Evolutionary conservation across 1,284 basidiomycete species (phyloP), one percentile per base, ranked within the genome.

Genomic region (Pholiota adiposa): DNA sequence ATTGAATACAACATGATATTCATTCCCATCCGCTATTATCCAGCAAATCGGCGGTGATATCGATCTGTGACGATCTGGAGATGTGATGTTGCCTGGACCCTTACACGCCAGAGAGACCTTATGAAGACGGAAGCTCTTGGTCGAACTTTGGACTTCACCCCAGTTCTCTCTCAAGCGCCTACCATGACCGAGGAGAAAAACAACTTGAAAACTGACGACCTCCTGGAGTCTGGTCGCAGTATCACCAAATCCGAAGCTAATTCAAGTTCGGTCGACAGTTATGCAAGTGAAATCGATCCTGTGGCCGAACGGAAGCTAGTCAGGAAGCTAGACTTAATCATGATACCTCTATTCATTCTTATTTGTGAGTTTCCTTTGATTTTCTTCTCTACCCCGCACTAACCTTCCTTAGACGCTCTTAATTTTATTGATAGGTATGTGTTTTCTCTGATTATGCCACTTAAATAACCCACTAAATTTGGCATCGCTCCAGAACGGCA

Each of bases 391-490:
- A 14, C 38, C 18, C 41, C 12, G n/a, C 41, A 25, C 52, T 46
- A 44, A 18, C 7, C 21, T 27, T 7, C 16, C n/a, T 25, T 56
- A 77, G 77, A 78, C 66, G 72, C 69, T 36, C 71, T 70, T 21
- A 78, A 81, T 60, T 81, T 80, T 56, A 75, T 81, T 58, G 80
- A 82, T 64, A 67, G 67, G 67, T 67, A 60, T 29, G 33, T 38
- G 11, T 18, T 14, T 29, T 16, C 46, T 25, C 34, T 16, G 33
- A 9, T 25, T 14, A n/a, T 19, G 25, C 4, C 12, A 29, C 27
- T 29, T 12, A 33, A 23, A 55, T 53, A 44, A n/a, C 34, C 36
- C 18, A 29, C 18, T 29, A 60, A 59, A 43, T 64, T 66, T 18
- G 67, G 67, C 3, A 67, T 69, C 40, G 69, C 46, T 62, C 21